Evolutionary conservation across 2,329 filamentous ascomycete genomes (phyloP).

Genomic region (Colletotrichum sp.): DNA sequence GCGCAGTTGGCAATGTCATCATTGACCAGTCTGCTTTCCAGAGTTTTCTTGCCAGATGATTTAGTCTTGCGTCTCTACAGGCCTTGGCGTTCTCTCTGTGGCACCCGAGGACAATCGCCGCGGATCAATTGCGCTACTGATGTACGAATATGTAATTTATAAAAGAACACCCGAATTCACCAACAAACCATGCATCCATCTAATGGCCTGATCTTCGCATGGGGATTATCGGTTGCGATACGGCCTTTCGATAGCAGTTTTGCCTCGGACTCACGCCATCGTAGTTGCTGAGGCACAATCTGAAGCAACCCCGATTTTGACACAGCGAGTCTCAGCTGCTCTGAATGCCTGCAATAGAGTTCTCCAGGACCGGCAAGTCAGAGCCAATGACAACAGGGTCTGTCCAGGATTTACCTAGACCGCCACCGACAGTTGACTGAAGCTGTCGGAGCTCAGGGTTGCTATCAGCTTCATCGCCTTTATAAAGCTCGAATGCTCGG

Average conservation of each 20-base stretch:
- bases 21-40: conserved; percentile 97
- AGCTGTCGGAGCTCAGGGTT: conserved; percentile 47
- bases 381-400: conserved; percentile 42
- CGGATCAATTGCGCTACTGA: background rate
- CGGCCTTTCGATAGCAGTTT: background rate
- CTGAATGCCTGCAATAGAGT: background rate
- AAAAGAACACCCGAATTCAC: background rate
- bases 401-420: conserved; percentile 38
- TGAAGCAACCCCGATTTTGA: background rate
- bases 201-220: background rate
- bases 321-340: background rate
- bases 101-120: background rate
- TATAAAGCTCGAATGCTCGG: conserved; percentile 63
- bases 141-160: background rate
- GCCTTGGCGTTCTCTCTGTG: background rate
- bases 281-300: background rate
- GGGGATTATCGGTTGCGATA: background rate
- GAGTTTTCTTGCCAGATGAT: conserved; percentile 82
- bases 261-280: background rate
- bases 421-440: conserved; percentile 39
- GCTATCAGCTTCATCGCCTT: conserved; percentile 23
- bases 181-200: background rate
- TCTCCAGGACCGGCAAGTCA: conserved; percentile 34
- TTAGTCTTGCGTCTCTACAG: background rate
- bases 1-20: conserved; percentile 86